Percentiles rank a stretch among this genome's conserved stretches.
Conservation (phyloP, 257 asterid species). For the Gynochthodes officinalis region DNA sequence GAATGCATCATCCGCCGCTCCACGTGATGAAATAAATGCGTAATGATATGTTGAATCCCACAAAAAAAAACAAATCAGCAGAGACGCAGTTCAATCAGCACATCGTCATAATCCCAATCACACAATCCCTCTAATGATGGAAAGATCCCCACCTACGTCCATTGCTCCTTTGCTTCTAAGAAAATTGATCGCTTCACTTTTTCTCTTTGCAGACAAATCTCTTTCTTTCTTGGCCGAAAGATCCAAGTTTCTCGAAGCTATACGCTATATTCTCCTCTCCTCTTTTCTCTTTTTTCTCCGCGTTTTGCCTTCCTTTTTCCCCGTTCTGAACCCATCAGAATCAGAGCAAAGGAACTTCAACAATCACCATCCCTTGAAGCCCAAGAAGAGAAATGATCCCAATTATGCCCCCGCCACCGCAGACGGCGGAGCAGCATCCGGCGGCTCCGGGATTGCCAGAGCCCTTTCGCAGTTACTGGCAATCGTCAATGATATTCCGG, state of each 20-base stretch:
- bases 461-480: conserved; percentile 69
- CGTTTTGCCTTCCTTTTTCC: conserved; percentile 49
- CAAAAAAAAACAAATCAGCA: background rate
- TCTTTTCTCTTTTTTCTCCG: conserved; percentile 55
- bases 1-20: background rate
- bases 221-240: conserved; percentile 34
- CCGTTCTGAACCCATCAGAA: conserved; percentile 17
- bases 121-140: conserved; percentile 12
- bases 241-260: conserved; percentile 34
- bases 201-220: conserved; percentile 48
- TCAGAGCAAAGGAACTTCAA: conserved; percentile 11
- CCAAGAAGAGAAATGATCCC: conserved; percentile 11
- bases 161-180: conserved; percentile 53
- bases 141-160: conserved; percentile 38
- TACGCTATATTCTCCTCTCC: conserved; percentile 42
- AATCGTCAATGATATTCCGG: conserved; percentile 78
- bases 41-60: background rate
- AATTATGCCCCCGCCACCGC: conserved; percentile 13
- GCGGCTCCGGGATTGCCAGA: conserved; percentile 57
- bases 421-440: conserved; percentile 22
- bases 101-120: background rate
- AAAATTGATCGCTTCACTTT: conserved; percentile 44
- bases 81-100: background rate
- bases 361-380: conserved; percentile 19
- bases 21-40: background rate